Evolutionary conservation across 768 basidiomycete species (phyloP).

Genomic region (Tulasnella sp.): DNA sequence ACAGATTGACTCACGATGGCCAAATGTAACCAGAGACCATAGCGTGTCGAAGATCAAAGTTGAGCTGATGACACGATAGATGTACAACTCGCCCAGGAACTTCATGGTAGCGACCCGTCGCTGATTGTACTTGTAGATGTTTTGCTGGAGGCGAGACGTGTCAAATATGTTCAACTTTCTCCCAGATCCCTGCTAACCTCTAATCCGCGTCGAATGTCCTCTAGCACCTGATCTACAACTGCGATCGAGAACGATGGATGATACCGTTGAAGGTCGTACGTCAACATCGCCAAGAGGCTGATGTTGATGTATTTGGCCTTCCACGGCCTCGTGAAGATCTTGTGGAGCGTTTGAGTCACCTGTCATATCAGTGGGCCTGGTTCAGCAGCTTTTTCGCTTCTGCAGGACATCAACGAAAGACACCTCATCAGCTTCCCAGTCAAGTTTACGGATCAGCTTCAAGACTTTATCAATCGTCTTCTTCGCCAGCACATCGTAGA

Average conservation of each 20-base stretch:
- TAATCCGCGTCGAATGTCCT: constrained; percentile 80
- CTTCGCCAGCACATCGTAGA: constrained; percentile 86
- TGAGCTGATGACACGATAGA: constrained; percentile 84
- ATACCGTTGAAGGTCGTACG: constrained; percentile 89
- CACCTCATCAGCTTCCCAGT: constrained; percentile 73
- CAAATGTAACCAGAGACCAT: constrained; percentile 92
- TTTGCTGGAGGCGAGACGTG: constrained; percentile 36
- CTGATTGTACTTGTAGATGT: constrained; percentile 91
- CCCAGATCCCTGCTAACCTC: constrained; percentile 35
- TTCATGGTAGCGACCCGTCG: constrained; percentile 83
- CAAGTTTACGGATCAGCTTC: constrained; percentile 81
- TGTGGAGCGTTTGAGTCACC: constrained; percentile 57
- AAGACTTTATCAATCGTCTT: constrained; percentile 94
- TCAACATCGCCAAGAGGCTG: constrained; percentile 81
- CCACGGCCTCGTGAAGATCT: constrained; percentile 96
- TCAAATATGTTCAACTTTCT: too few species aligned
- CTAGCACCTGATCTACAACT: constrained; percentile 89
- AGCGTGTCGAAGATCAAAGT: constrained; percentile 84
- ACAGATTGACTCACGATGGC: constrained; percentile 62
- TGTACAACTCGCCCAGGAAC: constrained; percentile 94
- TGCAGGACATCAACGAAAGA: neutral
- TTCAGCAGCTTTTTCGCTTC: neutral
- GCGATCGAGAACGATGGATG: constrained; percentile 79
- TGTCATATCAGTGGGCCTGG: constrained; percentile 11
- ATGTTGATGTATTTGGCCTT: constrained; percentile 91